Evolutionary conservation across 164 flowering plant genomes (phyloP).

Genomic region (Warburgia ugandensis): DNA sequence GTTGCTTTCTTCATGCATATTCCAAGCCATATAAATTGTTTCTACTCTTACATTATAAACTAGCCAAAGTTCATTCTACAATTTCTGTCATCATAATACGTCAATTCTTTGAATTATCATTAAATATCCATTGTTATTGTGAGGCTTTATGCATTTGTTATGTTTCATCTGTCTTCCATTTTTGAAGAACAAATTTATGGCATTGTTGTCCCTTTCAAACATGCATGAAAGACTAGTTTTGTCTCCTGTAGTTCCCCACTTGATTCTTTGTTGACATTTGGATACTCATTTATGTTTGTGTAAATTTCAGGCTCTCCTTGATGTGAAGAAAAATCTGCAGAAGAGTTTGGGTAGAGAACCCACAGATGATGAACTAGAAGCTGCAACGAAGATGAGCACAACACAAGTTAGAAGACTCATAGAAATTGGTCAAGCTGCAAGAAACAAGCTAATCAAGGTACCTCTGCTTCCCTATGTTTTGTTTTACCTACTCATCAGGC

Average conservation of each 20-base stretch:
- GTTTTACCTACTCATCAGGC: too few relatives aligned
- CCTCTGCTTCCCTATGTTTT: not conserved
- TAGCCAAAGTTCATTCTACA: not conserved
- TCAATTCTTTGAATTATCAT: too few relatives aligned
- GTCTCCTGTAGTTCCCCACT: too few relatives aligned
- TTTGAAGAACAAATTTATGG: too few relatives aligned
- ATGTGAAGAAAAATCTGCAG: slow-evolving; percentile 48
- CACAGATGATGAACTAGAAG: slow-evolving; percentile 64
- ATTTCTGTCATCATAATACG: too few relatives aligned
- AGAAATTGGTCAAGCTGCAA: slow-evolving; percentile 79
- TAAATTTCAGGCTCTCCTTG: slow-evolving; percentile 42
- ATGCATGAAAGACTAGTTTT: not conserved
- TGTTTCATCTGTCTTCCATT: not conserved
- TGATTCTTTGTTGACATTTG: too few relatives aligned
- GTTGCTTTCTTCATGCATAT: too few relatives aligned
- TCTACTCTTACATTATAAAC: not conserved
- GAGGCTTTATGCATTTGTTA: not conserved
- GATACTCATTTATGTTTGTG: slow-evolving; percentile 3
- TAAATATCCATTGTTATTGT: too few relatives aligned
- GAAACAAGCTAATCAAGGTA: slow-evolving; percentile 90
- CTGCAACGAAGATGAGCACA: slow-evolving; percentile 44
- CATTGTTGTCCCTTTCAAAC: too few relatives aligned
- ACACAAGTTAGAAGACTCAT: slow-evolving; percentile 39
- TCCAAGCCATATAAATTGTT: too few relatives aligned
- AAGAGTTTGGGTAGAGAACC: slow-evolving; percentile 51